Evolutionary conservation across 768 basidiomycete species (phyloP), one percentile per base, ranked within the genome.

Genomic region (Lactarius evosmus): DNA sequence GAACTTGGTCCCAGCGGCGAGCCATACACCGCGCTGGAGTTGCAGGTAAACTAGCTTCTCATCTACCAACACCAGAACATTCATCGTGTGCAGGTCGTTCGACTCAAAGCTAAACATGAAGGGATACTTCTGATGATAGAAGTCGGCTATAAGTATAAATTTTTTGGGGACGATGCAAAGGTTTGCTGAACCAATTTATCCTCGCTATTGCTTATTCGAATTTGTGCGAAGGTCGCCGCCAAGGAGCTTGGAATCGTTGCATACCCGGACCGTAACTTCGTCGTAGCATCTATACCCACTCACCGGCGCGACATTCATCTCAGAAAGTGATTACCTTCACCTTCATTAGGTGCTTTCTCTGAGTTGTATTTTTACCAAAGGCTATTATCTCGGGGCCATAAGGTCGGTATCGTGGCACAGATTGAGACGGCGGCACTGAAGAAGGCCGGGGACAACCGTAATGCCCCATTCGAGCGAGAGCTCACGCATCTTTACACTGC

Each of bases 401-500:
- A 89, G 74, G 92, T 94, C 40, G 93, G 94, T 2, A 82, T 95
- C 32, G 86, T 93, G 2, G 79, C 85, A 27, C 94, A 95, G 71
- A 82, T 80, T 0, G 93, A 95, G 74, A 95, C 94, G 0, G 91
- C 93, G 19, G 93, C 93, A 0, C 79, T 95, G 55, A 95, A 95
- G 77, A 93, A 91, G 76, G 85, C 79, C 2, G 79, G 90, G 54
- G 88, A 90, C 63, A 93, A 86, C 65, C 82, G 85, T 58, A 88
- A 86, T 67, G 79, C 81, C 0, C 83, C 86, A 0, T 96, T 95
- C 69, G 83, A 85, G 27, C 82, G 93, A 41, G 80, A 85, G 70
- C 71, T 98, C 11, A 88, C 87, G 0, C 82, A 89, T 67, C 74
- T 96, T 40, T 96, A 91, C 67, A 96, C 95, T 30, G 85, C 91